Base-by-base conservation (phyloP, 1,284 basidiomycete genomes). In the Rhizoctonia solani region DNA sequence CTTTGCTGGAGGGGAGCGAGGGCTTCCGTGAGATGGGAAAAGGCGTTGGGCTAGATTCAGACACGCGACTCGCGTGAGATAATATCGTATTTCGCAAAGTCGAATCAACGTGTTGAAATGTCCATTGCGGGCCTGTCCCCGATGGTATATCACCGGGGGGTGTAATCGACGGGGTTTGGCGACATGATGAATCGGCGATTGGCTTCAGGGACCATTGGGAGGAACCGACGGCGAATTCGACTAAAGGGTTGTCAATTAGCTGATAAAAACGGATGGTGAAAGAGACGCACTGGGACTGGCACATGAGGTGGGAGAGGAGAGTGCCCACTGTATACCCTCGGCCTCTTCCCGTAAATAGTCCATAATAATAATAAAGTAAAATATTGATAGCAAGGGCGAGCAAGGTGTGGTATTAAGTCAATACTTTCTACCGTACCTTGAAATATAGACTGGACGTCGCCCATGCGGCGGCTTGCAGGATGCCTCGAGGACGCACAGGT, bases 201-300 rank as follows among this genome's bases (percentile, higher is more conserved):
- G 59, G 16, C 30, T 63, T 32, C 14, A 63, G 47, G 21, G 59
- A 63, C 59, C 59, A 63, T 37, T 63, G 59, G 8, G 59, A 52
- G 42, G 59, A 63, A n/a, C 59, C 59, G 27, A 63, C 59, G 25
- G 59, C 49, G 21, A 63, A 63, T 29, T 63, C 59, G 34, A 63
- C 59, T 63, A n/a, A 39, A 19, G 19, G 29, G n/a, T 44, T 39
- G 13, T 9, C 21, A 14, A 37, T 63, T 29, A 63, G 14, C 29
- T 25, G 1, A n/a, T 21, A 6, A 41, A 5, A 30, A 14, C 8
- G n/a, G 1, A 41, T 14, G 5, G 34, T 25, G 13, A 13, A 42
- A 8, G 21, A 30, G 16, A 50, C 59, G 19, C 30, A 63, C 59
- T 47, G 2, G 59, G 59, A 3, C 30, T 47, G 11, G 59, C 59